Evolutionary conservation across 2,329 filamentous ascomycete genomes (phyloP).

Genomic region (Keithomyces neogunnii): DNA sequence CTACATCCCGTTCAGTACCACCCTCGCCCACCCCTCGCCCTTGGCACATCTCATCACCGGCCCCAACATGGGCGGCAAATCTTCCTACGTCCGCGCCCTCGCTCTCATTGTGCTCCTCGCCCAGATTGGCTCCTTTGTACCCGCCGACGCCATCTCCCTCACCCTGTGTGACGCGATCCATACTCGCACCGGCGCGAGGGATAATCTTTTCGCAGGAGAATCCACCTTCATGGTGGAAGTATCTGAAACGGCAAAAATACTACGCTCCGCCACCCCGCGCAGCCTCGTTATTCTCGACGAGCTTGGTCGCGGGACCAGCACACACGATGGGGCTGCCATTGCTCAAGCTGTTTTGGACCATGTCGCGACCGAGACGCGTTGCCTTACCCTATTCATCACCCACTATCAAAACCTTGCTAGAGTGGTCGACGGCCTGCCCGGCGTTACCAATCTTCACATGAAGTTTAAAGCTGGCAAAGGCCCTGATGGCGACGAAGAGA

Average conservation of each 20-base stretch:
- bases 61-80: slow-evolving; percentile 98
- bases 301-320: slow-evolving; percentile 85
- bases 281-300: slow-evolving; percentile 91
- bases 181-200: slow-evolving; percentile 91
- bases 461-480: slow-evolving; percentile 52
- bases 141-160: slow-evolving; percentile 63
- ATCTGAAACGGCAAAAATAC: slow-evolving; percentile 81
- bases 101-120: slow-evolving; percentile 90
- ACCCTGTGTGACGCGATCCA: slow-evolving; percentile 87
- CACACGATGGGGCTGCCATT: slow-evolving; percentile 93
- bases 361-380: slow-evolving; percentile 64
- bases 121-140: slow-evolving; percentile 91
- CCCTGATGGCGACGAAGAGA: slow-evolving; percentile 55
- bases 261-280: slow-evolving; percentile 78
- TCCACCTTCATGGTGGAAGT: slow-evolving; percentile 98
- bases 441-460: slow-evolving; percentile 90
- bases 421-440: slow-evolving; percentile 59
- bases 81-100: slow-evolving; percentile 89
- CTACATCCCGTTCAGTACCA: slow-evolving; percentile 86
- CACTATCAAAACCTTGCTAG: slow-evolving; percentile 83
- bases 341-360: slow-evolving; percentile 85
- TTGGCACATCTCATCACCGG: slow-evolving; percentile 85
- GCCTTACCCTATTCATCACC: slow-evolving; percentile 90
- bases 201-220: slow-evolving; percentile 93
- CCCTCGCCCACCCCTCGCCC: slow-evolving; percentile 55